Conservation (phyloP, 352 stramenopile species). For the Blastocystis sp. region DNA sequence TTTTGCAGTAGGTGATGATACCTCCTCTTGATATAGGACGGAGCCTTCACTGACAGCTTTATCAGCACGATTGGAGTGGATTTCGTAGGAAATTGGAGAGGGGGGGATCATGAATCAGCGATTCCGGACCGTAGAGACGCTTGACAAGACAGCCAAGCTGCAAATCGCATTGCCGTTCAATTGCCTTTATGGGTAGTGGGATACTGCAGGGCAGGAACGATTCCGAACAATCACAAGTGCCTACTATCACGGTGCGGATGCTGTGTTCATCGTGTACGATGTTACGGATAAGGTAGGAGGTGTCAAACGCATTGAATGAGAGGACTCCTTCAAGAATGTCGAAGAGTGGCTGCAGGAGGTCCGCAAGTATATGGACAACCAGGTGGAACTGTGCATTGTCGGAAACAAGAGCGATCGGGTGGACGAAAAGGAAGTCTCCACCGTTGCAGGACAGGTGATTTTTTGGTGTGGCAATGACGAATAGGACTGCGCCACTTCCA, state of each 20-base stretch:
- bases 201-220: conserved; percentile 73
- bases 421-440: conserved; percentile 36
- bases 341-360: conserved; percentile 70
- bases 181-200: conserved; percentile 69
- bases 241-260: conserved; percentile 85
- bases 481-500: neutral
- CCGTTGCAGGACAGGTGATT: neutral
- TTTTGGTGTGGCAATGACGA: neutral
- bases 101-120: neutral
- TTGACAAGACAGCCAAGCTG: conserved; percentile 48
- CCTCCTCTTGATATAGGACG: conserved; percentile 14
- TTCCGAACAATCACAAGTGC: conserved; percentile 75
- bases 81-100: conserved; percentile 36
- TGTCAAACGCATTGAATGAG: conserved; percentile 56
- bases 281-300: conserved; percentile 81
- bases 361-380: conserved; percentile 21
- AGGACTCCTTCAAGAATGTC: conserved; percentile 74
- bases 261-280: conserved; percentile 86
- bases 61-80: conserved; percentile 68
- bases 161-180: conserved; percentile 47
- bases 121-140: conserved; percentile 60
- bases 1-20: conserved; percentile 44
- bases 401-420: conserved; percentile 72
- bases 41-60: conserved; percentile 65
- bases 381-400: conserved; percentile 69